Evolutionary conservation across 805 yeast species (phyloP), one percentile per base, ranked within the genome.

Genomic region (Saccharomycopsis sp.): DNA sequence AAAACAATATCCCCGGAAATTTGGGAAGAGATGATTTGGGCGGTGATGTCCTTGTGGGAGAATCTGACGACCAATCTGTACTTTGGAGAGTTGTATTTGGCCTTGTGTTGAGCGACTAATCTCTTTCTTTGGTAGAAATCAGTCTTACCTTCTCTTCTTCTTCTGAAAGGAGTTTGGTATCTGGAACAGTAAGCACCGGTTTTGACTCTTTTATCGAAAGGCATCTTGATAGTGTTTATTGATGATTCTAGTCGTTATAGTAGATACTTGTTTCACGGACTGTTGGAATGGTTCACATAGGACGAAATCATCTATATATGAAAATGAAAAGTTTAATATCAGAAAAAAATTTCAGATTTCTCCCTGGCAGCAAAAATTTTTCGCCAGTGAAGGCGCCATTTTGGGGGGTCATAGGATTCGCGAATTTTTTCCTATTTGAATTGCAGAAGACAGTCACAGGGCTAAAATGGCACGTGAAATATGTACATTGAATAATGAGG

Each of bases 81-180:
- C 85, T 94, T 94, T 81, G 99, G 99, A 75, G 97, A 77, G 87
- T 85, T 86, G 96, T 94, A 94, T 85, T 94, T 94, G 77, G 97
- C 97, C 92, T 94, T 94, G 94, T 93, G 97, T 84, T 94, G 99
- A 73, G 97, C 84, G 74, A 94, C 94, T 76, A 94, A 84, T 84
- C 98, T 91, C 96, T 94, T 94, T 87, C 99, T 92, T 79, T 94
- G 97, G 86, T 92, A 94, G 96, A 92, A 94, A 80, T 94, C 99
- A 76, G 99, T 94, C 86, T 94, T 94, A 83, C 99, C 99, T 83
- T 94, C 97, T 78, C 96, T 89, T 88, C 99, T 89, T 86, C 99
- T 92, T 81, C 99, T 91, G 97, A 92, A 94, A 69, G 98, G 97
- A 78, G 99, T 94, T 85, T 94, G 99, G 96, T 85, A 94, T 79